Base-by-base conservation (phyloP, 164 flowering plant species). In the Aristolochia fimbriata region DNA sequence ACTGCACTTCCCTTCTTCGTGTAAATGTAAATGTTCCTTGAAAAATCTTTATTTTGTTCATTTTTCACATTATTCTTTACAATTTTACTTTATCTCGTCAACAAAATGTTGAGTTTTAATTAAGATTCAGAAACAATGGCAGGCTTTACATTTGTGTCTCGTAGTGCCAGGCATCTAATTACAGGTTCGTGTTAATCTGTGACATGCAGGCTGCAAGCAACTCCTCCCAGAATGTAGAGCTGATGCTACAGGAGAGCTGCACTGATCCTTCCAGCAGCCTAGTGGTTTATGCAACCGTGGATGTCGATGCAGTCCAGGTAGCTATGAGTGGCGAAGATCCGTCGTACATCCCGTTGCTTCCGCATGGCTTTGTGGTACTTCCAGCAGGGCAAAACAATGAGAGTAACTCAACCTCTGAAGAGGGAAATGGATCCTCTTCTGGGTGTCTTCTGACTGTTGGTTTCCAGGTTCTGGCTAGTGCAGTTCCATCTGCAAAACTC, bases 241-340 rank as follows among this genome's bases (percentile, higher is more conserved):
- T 93, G 16, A 78, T 93, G 80, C 85, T 93, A 62, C 97, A 87
- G 62, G 98, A 93, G 75, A 93, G 97, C 75, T 81, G 88, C 85
- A 86, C 85, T 4, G 96, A 93, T 61, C 72, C 75, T 0, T 73
- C 90, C 0, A 90, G 91, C n/a, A 81, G 97, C 76, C 73, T 87
- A 7, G 80, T 93, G 0, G 92, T 84, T 22, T 90, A 85, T 82
- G 61, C 90, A 45, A 81, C 85, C n/a, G 64, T 93, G 21, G 91
- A 87, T 23, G 91, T 90, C 0, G 85, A 88, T 41, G 72, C 90
- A 0, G 63, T 89, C 33, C 91, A 87, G 67, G 76, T 80, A 0
- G 87, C 89, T 12, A 87, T 93, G 94, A 84, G 68, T 58, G 89
- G 92, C 6, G 96, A 88, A 62, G 94, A 93, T 54, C 88, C 91